Conservation (phyloP, 768 basidiomycete species). For the Agrocybe praecox region DNA sequence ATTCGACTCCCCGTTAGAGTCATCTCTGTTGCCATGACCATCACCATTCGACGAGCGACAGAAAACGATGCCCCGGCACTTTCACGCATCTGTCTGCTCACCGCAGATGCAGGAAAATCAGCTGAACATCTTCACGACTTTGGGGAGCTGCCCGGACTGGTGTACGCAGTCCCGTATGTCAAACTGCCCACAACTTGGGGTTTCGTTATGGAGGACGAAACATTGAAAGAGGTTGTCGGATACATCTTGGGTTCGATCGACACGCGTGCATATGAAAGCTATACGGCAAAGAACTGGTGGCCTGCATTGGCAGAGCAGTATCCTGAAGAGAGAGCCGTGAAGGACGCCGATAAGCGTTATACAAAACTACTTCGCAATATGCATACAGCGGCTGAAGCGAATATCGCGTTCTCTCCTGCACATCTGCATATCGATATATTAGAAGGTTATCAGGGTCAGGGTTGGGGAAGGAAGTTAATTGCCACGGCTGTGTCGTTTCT, state of each 20-base stretch:
- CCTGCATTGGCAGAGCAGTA: conserved; percentile 61
- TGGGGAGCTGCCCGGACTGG: conserved; percentile 67
- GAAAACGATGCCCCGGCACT: conserved; percentile 57
- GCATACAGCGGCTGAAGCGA: conserved; percentile 49
- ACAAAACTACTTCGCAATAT: conserved; percentile 42
- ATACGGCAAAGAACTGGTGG: conserved; percentile 65
- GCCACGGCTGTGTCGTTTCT: conserved; percentile 55
- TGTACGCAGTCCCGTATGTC: conserved; percentile 79
- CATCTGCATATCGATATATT: conserved; percentile 79
- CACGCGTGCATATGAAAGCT: conserved; percentile 63
- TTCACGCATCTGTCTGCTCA: conserved; percentile 74
- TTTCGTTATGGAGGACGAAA: conserved; percentile 68
- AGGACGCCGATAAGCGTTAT: conserved; percentile 46
- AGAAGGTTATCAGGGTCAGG: conserved; percentile 63
- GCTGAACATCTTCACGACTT: conserved; percentile 63
- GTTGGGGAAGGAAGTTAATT: conserved; percentile 73
- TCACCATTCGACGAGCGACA: conserved; percentile 58
- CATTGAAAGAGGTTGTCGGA: conserved; percentile 57
- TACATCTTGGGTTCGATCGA: conserved; percentile 72
- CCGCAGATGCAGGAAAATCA: conserved; percentile 69
- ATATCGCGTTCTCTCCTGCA: conserved; percentile 66
- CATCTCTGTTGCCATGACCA: conserved; percentile 29
- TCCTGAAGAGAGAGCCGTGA: conserved; percentile 35
- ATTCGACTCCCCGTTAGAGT: too few species aligned
- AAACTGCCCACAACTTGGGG: conserved; percentile 69